Percentiles rank a stretch among this genome's conserved stretches.
phyloP scores from a whole-genome alignment of 345 rosid species.

The Hypericum androsaemum region DNA sequence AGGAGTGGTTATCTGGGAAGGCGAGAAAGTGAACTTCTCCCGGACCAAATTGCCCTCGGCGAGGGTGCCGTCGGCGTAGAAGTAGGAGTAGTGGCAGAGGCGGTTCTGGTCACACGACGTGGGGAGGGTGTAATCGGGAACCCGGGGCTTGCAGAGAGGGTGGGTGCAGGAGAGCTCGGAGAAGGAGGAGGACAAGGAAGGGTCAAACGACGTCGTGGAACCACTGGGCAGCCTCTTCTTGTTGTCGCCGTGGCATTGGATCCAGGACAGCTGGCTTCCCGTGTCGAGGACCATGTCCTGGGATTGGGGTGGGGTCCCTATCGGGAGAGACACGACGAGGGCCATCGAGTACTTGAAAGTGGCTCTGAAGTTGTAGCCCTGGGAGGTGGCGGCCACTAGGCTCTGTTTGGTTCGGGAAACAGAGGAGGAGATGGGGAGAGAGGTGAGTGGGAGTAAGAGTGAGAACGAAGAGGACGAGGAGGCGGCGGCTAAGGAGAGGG shows the following conservation, averaged over 20 bases:
- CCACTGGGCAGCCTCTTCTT: slow-evolving; percentile 21
- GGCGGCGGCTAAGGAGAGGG: no score
- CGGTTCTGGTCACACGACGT: slow-evolving; percentile 72
- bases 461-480: slow-evolving; percentile 7
- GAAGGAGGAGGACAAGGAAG: slow-evolving; percentile 82
- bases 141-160: slow-evolving; percentile 68
- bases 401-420: slow-evolving; percentile 13
- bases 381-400: slow-evolving; percentile 4
- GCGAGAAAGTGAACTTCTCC: slow-evolving; percentile 51
- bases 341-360: slow-evolving; percentile 69
- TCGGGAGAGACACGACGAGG: slow-evolving; percentile 51
- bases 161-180: slow-evolving; percentile 65
- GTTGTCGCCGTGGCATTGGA: slow-evolving; percentile 45
- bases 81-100: slow-evolving; percentile 81
- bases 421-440: slow-evolving; percentile 16
- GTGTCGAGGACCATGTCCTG: slow-evolving; percentile 82
- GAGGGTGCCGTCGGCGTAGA: slow-evolving; percentile 86
- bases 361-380: slow-evolving; percentile 29
- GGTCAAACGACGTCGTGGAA: slow-evolving; percentile 48
- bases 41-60: slow-evolving; percentile 86
- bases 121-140: slow-evolving; percentile 79
- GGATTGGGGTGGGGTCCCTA: slow-evolving; percentile 81
- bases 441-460: slow-evolving; percentile 30
- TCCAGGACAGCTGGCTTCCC: slow-evolving; percentile 87
- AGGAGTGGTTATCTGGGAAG: slow-evolving; percentile 56